phyloP scores from a whole-genome alignment of 192 early-diverging fungal species.

The Coemansia sp. region DNA sequence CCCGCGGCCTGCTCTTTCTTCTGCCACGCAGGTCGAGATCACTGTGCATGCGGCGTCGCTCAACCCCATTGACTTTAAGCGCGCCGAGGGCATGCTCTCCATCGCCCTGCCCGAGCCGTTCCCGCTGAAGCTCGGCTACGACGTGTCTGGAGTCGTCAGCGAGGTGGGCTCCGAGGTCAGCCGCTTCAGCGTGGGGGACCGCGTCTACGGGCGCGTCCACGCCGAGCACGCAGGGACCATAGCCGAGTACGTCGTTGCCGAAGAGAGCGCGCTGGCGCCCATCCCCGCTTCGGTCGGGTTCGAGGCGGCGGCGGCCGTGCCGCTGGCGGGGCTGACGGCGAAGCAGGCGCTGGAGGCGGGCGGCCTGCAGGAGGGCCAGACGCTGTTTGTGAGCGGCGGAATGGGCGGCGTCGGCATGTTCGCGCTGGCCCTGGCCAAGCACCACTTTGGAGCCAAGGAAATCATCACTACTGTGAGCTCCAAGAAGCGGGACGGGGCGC shows the following conservation, averaged over 20 bases:
- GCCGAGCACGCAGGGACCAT: constrained; percentile 27
- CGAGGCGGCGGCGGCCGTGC: constrained; percentile 52
- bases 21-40: constrained; percentile 26
- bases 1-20: background rate
- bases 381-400: constrained; percentile 56
- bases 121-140: constrained; percentile 56
- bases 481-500: constrained; percentile 41
- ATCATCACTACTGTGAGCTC: constrained; percentile 58
- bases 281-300: constrained; percentile 39
- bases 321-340: constrained; percentile 58
- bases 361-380: constrained; percentile 18
- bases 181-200: constrained; percentile 53
- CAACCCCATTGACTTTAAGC: constrained; percentile 59
- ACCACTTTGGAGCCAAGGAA: constrained; percentile 31
- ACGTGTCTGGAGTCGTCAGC: constrained; percentile 54
- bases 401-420: constrained; percentile 59
- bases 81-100: constrained; percentile 43
- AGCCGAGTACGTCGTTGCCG: constrained; percentile 30
- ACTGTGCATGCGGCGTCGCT: constrained; percentile 54
- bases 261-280: constrained; percentile 21
- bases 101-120: constrained; percentile 26
- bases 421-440: constrained; percentile 50
- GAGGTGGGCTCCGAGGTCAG: constrained; percentile 31
- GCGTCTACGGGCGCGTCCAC: constrained; percentile 41
- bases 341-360: constrained; percentile 38